phyloP scores from a whole-genome alignment of 208 protist species.

The Leishmania tarentolae region DNA sequence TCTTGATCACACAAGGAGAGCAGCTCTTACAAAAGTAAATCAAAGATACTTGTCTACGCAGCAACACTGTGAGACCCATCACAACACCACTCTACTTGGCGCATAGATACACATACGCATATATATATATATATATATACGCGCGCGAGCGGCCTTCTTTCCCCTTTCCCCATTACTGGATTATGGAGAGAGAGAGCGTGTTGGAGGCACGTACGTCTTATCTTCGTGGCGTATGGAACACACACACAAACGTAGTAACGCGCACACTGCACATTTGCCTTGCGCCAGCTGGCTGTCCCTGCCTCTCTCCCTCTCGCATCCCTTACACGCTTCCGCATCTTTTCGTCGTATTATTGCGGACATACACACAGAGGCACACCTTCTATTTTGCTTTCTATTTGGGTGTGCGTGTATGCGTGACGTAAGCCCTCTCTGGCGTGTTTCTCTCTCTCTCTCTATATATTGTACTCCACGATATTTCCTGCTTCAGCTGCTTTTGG shows the following conservation, averaged over 20 bases:
- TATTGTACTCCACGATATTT: neutral
- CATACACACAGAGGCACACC: neutral
- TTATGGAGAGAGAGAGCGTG: neutral
- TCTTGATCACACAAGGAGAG: neutral
- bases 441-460: neutral
- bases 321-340: neutral
- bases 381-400: neutral
- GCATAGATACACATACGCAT: neutral
- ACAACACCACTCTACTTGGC: neutral
- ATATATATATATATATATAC: neutral
- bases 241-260: neutral
- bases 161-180: neutral
- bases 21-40: too few species aligned
- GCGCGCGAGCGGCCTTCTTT: neutral
- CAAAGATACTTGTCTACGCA: neutral
- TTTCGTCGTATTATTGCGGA: neutral
- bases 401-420: neutral
- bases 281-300: too few species aligned
- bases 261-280: neutral
- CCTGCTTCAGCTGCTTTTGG: neutral
- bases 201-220: neutral
- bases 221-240: neutral
- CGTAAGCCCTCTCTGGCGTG: conserved; percentile 1
- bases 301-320: neutral
- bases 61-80: neutral